Percentiles rank a stretch among this genome's conserved stretches.
Conservation (phyloP, 2,329 filamentous ascomycete species). For the Phyllosticta citrichinensis region DNA sequence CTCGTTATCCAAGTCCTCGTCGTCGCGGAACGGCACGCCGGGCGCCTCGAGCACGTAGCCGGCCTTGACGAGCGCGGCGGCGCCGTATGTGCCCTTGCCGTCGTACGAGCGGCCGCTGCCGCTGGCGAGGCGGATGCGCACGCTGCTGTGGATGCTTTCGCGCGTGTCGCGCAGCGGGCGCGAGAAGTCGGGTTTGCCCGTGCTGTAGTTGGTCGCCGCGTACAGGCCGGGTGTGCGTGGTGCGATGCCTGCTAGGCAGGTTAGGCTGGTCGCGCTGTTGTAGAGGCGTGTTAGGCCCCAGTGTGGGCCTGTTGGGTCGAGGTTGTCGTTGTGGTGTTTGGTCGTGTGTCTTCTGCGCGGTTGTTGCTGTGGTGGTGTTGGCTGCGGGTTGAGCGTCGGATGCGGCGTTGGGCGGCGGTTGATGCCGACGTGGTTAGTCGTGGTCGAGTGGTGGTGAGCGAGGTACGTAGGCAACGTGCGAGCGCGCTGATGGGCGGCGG, state of each 20-base stretch:
- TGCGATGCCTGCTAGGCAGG: constrained; percentile 10
- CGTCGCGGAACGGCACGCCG: neutral
- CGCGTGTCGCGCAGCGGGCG: constrained; percentile 12
- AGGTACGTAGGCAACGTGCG: neutral
- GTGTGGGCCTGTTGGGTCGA: neutral
- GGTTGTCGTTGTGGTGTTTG: neutral
- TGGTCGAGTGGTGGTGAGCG: neutral
- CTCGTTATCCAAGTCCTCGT: neutral
- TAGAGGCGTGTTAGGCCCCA: constrained; percentile 13
- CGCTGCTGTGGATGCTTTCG: constrained; percentile 14
- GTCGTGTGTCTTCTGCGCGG: neutral
- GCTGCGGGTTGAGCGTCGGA: neutral
- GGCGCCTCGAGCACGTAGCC: neutral
- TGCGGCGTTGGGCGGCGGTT: neutral
- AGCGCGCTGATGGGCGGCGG: neutral
- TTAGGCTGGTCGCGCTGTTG: constrained; percentile 7
- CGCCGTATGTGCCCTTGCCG: constrained; percentile 5
- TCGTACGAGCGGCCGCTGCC: constrained; percentile 5
- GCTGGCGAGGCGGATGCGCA: constrained; percentile 10
- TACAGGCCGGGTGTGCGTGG: constrained; percentile 11
- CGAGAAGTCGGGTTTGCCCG: neutral
- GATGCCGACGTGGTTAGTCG: neutral
- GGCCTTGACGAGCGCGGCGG: constrained; percentile 2
- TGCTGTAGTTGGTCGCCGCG: constrained; percentile 6
- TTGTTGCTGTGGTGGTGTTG: neutral